Base-by-base conservation (phyloP, 2,329 filamentous ascomycete genomes). In the Diaporthe sp. region DNA sequence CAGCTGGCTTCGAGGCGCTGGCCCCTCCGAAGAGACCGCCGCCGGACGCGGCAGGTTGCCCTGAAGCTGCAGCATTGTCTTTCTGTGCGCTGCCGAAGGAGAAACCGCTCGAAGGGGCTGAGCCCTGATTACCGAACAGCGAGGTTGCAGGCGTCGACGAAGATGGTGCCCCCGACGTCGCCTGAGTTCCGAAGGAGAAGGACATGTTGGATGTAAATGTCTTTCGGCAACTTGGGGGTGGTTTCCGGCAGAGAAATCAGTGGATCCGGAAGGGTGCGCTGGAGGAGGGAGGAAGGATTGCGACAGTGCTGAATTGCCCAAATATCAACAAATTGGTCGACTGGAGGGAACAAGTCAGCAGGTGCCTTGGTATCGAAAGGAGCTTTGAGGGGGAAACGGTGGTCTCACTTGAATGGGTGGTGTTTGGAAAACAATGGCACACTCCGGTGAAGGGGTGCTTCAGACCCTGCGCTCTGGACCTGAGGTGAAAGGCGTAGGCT, bases 111-210 rank as follows among this genome's bases (percentile, higher is more conserved):
- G 76, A 46, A 10, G 75, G 71, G 9, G 76, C 62, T 15, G 76
- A 72, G 72, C 72, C 69, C 28, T 68, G 62, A 31, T 53, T 71
- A 59, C 86, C 86, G 79, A 89, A 89, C 12, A 88, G 78, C 8
- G 83, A 79, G 67, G 87, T 84, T 28, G 85, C 81, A 13, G 85
- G 82, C 55, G 83, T 82, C 19, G 85, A 83, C n/a, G 83, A 72
- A 77, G 84, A 85, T 74, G 86, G 84, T 79, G 84, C 81, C 31
- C 80, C 82, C 80, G 69, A 83, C 81, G 82, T 79, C 78, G 75
- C 79, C 76, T 73, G 80, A 78, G 77, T 82, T 57, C 80, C 79
- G 71, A 84, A 84, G 62, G 70, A 72, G 74, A 80, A 79, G 19
- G 78, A 53, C 67, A 77, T 78, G 51, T 49, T 75, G 28, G 74